phyloP scores from a whole-genome alignment of 176 grass and related monocot genomes.

The Zea mays region DNA sequence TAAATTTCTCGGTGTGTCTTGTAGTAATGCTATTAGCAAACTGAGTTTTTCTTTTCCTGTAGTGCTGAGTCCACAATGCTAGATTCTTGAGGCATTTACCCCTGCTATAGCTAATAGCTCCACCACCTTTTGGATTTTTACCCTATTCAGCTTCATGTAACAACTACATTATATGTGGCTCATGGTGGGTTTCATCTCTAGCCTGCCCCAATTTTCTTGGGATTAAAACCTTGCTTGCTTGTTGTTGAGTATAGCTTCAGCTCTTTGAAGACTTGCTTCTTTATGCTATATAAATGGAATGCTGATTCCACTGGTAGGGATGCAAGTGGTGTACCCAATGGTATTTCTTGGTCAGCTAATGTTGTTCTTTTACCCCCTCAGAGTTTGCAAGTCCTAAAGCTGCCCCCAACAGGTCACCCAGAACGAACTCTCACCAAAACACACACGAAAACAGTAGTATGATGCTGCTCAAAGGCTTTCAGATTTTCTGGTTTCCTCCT shows the following conservation, averaged over 20 bases:
- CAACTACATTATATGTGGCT: not conserved
- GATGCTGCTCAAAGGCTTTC: not conserved
- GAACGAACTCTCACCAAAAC: not conserved
- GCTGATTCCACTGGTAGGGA: not conserved
- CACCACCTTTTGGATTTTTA: not conserved
- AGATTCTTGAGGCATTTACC: not conserved
- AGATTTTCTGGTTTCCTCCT: not conserved
- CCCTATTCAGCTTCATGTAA: not conserved
- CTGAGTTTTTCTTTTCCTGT: not conserved
- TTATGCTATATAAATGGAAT: not conserved
- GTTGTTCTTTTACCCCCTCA: not conserved
- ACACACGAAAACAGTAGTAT: not conserved
- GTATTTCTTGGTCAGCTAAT: not conserved
- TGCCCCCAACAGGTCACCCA: not conserved
- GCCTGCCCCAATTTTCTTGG: not conserved
- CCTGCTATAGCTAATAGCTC: not conserved
- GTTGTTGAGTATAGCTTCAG: not conserved
- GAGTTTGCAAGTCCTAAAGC: not conserved
- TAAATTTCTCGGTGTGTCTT: too few relatives aligned
- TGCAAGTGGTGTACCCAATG: not conserved
- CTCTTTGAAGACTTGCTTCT: not conserved
- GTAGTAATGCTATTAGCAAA: not conserved
- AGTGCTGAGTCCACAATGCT: not conserved
- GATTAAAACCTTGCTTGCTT: not conserved
- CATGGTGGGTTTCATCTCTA: constrained; percentile 1